Evolutionary conservation across 331 rosid genomes (phyloP).

Genomic region (Stylosanthes scabra): DNA sequence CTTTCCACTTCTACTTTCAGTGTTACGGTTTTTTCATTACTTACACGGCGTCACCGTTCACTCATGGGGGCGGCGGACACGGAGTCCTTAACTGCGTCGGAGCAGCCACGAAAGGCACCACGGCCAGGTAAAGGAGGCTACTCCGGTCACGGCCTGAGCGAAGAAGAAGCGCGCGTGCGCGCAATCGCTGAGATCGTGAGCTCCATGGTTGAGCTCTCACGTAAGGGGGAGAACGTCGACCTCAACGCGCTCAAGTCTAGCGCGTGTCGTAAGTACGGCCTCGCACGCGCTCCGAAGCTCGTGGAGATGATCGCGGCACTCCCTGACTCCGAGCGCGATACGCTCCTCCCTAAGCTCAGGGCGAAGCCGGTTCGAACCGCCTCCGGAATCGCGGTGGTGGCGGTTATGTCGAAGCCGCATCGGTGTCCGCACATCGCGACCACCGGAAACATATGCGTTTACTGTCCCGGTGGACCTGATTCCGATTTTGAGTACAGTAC

Average conservation of each 20-base stretch:
- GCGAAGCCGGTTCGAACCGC: conserved; percentile 99
- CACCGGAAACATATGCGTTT: conserved; percentile 94
- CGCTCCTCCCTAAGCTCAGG: conserved; percentile 88
- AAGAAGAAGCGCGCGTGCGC: conserved; percentile 93
- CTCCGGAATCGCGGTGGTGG: conserved; percentile 96
- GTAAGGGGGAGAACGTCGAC: conserved; percentile 85
- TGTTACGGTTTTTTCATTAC: not conserved
- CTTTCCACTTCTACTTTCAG: not conserved
- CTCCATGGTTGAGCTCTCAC: conserved; percentile 93
- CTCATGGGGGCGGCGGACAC: not conserved
- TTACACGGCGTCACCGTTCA: not conserved
- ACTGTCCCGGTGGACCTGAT: conserved; percentile 98
- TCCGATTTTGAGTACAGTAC: conserved; percentile 98
- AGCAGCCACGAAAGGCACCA: conserved; percentile 59
- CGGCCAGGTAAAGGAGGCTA: conserved; percentile 94
- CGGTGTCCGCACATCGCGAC: conserved; percentile 99
- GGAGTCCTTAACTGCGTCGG: conserved; percentile 44
- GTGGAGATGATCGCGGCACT: conserved; percentile 98
- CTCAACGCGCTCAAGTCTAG: conserved; percentile 89
- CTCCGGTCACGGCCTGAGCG: conserved; percentile 83
- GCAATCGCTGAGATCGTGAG: conserved; percentile 94
- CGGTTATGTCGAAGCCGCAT: conserved; percentile 98
- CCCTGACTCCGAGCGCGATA: conserved; percentile 87
- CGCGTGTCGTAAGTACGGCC: conserved; percentile 97
- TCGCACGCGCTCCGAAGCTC: conserved; percentile 93